Conservation (phyloP, 345 rosid genomes). For the Iberis pinnata region DNA sequence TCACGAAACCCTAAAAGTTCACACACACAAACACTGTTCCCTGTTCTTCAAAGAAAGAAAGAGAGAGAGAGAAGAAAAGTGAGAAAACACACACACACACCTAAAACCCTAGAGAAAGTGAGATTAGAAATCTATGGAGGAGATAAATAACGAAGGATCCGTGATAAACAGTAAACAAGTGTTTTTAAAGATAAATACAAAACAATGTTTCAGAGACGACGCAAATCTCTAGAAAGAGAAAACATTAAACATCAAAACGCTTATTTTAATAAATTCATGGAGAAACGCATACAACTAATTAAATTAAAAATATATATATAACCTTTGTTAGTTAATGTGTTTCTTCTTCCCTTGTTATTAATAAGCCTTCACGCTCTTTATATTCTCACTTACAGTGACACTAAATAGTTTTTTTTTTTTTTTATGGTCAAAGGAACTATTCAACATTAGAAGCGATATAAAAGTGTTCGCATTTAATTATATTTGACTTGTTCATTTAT, state of each 20-base stretch:
- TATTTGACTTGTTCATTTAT: conserved; percentile 8
- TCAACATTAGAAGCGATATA: conserved; percentile 12
- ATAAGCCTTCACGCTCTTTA: conserved; percentile 25
- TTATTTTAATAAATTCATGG: conserved; percentile 13
- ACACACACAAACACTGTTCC: conserved; percentile 21
- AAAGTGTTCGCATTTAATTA: background rate
- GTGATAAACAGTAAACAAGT: conserved; percentile 29
- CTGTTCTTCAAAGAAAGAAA: conserved; percentile 21
- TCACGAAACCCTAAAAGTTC: background rate
- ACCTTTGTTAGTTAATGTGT: conserved; percentile 20
- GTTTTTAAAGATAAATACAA: background rate
- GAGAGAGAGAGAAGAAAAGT: background rate
- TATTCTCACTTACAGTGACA: conserved; percentile 12
- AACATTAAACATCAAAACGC: background rate
- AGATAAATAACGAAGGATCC: conserved; percentile 27
- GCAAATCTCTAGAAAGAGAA: conserved; percentile 26
- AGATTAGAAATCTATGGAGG: conserved; percentile 29
- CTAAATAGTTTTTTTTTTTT: too few species aligned
- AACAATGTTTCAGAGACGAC: conserved; percentile 13
- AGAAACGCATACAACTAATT: conserved; percentile 6
- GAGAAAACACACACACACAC: conserved; percentile 18
- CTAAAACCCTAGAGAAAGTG: conserved; percentile 29
- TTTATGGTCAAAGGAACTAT: conserved; percentile 24
- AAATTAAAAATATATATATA: background rate
- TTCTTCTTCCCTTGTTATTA: conserved; percentile 2